Evolutionary conservation across 441 rosid genomes (phyloP).

Genomic region (Melastoma candidum): DNA sequence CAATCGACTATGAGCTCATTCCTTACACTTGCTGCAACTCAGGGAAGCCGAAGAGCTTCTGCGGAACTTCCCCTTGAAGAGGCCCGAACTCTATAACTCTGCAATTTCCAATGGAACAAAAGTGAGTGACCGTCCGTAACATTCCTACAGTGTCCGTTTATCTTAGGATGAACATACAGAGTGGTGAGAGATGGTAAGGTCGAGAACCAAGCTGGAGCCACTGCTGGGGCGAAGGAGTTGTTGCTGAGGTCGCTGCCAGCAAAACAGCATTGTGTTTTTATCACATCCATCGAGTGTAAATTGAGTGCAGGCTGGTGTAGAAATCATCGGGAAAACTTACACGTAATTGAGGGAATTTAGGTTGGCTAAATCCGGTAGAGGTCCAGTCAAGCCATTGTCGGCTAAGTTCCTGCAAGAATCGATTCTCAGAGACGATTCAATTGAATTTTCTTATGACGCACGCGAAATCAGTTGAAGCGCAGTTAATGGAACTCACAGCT

Average conservation of each 20-base stretch:
- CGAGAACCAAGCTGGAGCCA: constrained; percentile 81
- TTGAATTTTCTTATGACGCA: too few species aligned
- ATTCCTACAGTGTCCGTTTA: constrained; percentile 4
- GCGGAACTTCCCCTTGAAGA: constrained; percentile 59
- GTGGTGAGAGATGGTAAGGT: constrained; percentile 73
- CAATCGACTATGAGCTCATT: background rate
- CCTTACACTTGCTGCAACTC: constrained; percentile 90
- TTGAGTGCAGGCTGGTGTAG: too few species aligned
- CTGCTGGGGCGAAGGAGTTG: constrained; percentile 63
- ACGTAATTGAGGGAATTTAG: constrained; percentile 69
- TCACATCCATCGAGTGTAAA: background rate
- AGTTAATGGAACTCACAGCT: constrained; percentile 42
- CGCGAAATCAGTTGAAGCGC: too few species aligned
- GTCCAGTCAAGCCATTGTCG: constrained; percentile 59
- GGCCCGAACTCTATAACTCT: constrained; percentile 76
- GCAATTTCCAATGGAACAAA: constrained; percentile 5
- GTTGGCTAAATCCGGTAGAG: constrained; percentile 63
- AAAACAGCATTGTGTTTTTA: constrained; percentile 7
- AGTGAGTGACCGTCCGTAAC: background rate
- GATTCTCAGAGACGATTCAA: too few species aligned
- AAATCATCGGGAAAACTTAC: constrained; percentile 30
- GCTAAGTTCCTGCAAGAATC: constrained; percentile 61
- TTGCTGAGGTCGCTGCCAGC: constrained; percentile 78
- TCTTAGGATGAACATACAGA: constrained; percentile 36
- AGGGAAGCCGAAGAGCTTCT: constrained; percentile 56